These are phyloP conservation scores for Leishmania amazonensis DNA, from an alignment of 208 protist species.

Conservation along the genomic window DNA sequence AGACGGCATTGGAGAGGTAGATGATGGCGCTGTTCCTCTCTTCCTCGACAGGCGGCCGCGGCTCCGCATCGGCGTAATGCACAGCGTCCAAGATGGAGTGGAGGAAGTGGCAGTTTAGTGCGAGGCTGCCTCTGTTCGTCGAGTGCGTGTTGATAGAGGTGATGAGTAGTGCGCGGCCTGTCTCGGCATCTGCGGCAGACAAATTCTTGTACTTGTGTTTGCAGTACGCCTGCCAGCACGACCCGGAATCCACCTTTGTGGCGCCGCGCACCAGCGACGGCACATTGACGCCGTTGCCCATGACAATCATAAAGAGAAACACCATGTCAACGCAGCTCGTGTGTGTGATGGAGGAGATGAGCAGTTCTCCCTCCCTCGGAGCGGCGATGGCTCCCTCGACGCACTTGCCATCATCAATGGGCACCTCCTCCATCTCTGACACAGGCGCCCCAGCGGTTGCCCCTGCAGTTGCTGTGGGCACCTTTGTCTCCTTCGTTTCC, in stretches of 20 bases:
- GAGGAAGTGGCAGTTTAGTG: slow-evolving; percentile 70
- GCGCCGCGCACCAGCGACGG: slow-evolving; percentile 73
- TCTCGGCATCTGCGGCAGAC: slow-evolving; percentile 44
- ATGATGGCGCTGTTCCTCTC: slow-evolving; percentile 60
- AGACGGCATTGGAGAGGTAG: slow-evolving; percentile 69
- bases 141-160: slow-evolving; percentile 11
- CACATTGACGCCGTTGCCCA: slow-evolving; percentile 84
- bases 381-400: neutral
- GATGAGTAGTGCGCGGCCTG: slow-evolving; percentile 37
- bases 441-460: neutral
- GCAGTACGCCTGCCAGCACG: slow-evolving; percentile 88
- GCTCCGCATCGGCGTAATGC: slow-evolving; percentile 82
- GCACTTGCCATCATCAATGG: neutral
- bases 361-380: slow-evolving; percentile 17
- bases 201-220: slow-evolving; percentile 69
- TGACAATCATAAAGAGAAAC: slow-evolving; percentile 86
- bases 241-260: slow-evolving; percentile 84
- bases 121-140: slow-evolving; percentile 33
- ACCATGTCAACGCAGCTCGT: slow-evolving; percentile 84
- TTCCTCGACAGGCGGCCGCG: slow-evolving; percentile 68
- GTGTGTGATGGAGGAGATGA: slow-evolving; percentile 51
- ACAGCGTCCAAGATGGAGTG: slow-evolving; percentile 58
- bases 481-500: slow-evolving; percentile 6
- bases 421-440: neutral
- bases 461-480: slow-evolving; percentile 22